Evolutionary conservation across 768 basidiomycete genomes (phyloP), one percentile per base, ranked within the genome.

Genomic region (Myochromella boudieri): DNA sequence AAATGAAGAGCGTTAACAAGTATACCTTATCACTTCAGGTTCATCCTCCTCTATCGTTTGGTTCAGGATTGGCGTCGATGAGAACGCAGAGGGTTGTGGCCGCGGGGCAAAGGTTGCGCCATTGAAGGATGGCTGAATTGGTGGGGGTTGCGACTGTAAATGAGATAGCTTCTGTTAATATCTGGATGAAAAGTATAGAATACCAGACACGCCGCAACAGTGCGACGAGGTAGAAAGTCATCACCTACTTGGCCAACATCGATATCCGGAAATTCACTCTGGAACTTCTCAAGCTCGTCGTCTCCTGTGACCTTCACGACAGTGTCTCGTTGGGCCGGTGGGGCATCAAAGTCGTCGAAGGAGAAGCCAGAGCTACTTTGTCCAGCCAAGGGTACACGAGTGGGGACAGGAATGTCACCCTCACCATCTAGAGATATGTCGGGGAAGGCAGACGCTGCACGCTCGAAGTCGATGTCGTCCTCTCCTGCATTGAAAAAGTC

Each of bases 241-340:
- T n/a, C n/a, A 62, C 68, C 48, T 54, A 74, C 72, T 52, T 67
- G 64, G 20, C 62, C 57, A 47, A 78, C 67, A 43, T 84, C 83
- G 51, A 95, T 77, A 42, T 87, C 91, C 0, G 91, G 91, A 63
- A 93, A 95, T 48, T 90, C 81, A 62, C 69, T 85, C 67, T 92
- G 84, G 54, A 95, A 95, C 64, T 85, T 82, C 48, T 90, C 86
- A 49, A 95, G 78, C 53, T 90, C 87, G 53, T 91, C 88, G 59
- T 90, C 82, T 0, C 89, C 90, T 0, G 91, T 94, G 31, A 91
- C 84, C 59, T 80, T 90, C 44, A 94, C 85, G 8, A 76, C 71
- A n/a, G 75, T 71, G 31, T 68, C 64, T 34, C 57, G 60, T 42
- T 67, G 59, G 24, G 62, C 57, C 0, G 74, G 72, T 7, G 73